Percentiles rank a stretch among this genome's conserved stretches.
phyloP scores from a whole-genome alignment of 2,329 filamentous ascomycete species.

The Aquanectria penicillioides region DNA sequence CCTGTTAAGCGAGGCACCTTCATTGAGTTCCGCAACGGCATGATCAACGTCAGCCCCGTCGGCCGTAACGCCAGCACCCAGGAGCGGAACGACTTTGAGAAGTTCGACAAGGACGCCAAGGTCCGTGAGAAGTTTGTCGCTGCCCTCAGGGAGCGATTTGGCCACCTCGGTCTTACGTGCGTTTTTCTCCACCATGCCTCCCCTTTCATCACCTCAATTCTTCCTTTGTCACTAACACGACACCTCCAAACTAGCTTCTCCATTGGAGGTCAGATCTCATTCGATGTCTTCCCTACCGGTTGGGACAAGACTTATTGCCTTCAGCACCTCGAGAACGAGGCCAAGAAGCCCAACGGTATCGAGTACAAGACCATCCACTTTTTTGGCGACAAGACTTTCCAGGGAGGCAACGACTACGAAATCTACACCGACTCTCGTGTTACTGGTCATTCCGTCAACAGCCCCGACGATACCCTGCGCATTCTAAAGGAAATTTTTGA shows the following conservation, averaged over 20 bases:
- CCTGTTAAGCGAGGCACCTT: slow-evolving; percentile 87
- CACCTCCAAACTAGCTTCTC: slow-evolving; percentile 70
- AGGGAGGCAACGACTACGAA: slow-evolving; percentile 95
- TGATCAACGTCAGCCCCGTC: slow-evolving; percentile 87
- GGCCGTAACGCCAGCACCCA: slow-evolving; percentile 84
- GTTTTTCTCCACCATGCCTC: slow-evolving; percentile 46
- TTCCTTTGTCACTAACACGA: slow-evolving; percentile 16
- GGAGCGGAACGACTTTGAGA: slow-evolving; percentile 85
- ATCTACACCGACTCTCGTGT: slow-evolving; percentile 87
- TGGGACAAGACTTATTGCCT: slow-evolving; percentile 99
- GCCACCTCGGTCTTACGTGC: slow-evolving; percentile 84
- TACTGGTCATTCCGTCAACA: slow-evolving; percentile 83
- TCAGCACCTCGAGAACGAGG: slow-evolving; percentile 84
- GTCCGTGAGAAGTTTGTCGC: slow-evolving; percentile 81
- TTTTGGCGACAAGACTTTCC: slow-evolving; percentile 94
- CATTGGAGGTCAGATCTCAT: slow-evolving; percentile 97
- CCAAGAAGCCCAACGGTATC: slow-evolving; percentile 73
- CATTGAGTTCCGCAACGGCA: slow-evolving; percentile 89
- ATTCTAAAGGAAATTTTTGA: slow-evolving; percentile 85
- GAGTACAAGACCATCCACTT: slow-evolving; percentile 92
- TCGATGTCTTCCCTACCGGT: slow-evolving; percentile 94
- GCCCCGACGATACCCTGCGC: slow-evolving; percentile 83
- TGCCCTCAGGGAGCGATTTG: slow-evolving; percentile 82
- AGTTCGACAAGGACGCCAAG: slow-evolving; percentile 81
- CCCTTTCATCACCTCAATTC: not conserved